Evolutionary conservation across 2,329 filamentous ascomycete genomes (phyloP).

Genomic region (Pestalotiopsis sp.): DNA sequence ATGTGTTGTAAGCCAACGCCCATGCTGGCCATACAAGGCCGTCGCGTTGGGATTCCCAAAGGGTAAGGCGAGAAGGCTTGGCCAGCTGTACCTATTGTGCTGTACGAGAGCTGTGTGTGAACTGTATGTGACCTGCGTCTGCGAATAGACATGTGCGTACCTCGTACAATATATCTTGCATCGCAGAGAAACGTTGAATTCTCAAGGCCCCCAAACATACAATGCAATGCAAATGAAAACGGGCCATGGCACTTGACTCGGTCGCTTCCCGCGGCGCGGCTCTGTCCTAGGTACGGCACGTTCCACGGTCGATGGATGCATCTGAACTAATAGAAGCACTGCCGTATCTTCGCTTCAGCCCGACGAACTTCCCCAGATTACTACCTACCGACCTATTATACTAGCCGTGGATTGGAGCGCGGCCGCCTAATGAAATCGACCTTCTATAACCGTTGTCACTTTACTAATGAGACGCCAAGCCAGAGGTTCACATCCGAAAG

Average conservation of each 20-base stretch:
- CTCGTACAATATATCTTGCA: too few species aligned
- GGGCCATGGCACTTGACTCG: background rate
- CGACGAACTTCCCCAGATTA: background rate
- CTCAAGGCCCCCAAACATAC: background rate
- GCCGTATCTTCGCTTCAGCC: background rate
- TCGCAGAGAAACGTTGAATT: too few species aligned
- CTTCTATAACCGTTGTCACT: background rate
- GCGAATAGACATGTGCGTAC: too few species aligned
- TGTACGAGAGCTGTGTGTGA: background rate
- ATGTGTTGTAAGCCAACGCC: background rate
- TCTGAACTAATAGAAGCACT: background rate
- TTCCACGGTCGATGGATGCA: background rate
- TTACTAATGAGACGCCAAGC: background rate
- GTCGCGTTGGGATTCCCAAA: background rate
- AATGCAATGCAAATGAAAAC: background rate
- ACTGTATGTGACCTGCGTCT: too few species aligned
- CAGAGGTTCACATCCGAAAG: background rate
- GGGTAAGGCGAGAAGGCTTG: background rate
- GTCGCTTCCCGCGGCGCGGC: background rate
- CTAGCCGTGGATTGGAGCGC: background rate
- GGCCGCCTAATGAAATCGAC: background rate
- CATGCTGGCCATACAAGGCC: background rate
- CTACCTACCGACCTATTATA: too few species aligned
- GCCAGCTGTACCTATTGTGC: background rate
- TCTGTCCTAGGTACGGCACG: background rate